These are phyloP conservation scores for Pleurotus platypus DNA, from an alignment of 768 basidiomycete genomes.

Conservation along the genomic window DNA sequence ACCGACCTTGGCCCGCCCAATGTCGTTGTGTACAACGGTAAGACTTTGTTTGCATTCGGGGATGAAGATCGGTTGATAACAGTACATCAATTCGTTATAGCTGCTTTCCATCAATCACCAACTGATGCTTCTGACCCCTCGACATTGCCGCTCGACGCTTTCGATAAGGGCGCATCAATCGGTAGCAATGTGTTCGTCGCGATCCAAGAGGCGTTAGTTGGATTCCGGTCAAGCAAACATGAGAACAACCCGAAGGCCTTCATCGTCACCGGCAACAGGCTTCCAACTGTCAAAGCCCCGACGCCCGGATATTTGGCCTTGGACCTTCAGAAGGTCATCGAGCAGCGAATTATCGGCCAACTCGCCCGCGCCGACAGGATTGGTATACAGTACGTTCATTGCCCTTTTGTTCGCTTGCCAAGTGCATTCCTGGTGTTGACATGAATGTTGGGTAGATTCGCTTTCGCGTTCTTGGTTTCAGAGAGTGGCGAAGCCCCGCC, in stretches of 20 bases:
- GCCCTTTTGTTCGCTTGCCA: not conserved
- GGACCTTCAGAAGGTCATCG: constrained; percentile 21
- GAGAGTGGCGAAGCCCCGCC: constrained; percentile 13
- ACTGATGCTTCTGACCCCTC: constrained; percentile 17
- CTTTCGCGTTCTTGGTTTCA: constrained; percentile 23
- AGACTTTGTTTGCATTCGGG: constrained; percentile 8
- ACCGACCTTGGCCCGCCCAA: constrained; percentile 37
- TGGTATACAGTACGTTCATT: constrained; percentile 14
- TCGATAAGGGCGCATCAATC: constrained; percentile 13
- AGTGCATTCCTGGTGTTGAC: not conserved
- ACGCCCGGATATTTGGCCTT: constrained; percentile 12
- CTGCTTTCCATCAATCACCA: constrained; percentile 12
- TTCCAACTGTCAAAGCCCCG: constrained; percentile 17
- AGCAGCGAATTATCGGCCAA: constrained; percentile 18
- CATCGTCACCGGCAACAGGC: constrained; percentile 27
- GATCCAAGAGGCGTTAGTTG: constrained; percentile 22
- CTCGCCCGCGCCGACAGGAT: constrained; percentile 16
- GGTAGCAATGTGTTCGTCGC: constrained; percentile 18
- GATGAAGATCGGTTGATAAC: not conserved
- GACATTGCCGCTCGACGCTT: constrained; percentile 18
- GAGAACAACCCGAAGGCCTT: constrained; percentile 23
- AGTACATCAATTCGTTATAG: constrained; percentile 1
- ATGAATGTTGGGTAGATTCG: constrained; percentile 17
- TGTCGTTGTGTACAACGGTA: constrained; percentile 44
- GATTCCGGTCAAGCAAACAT: constrained; percentile 17